Percentiles rank a stretch among this genome's conserved stretches.
These are phyloP conservation scores for Sonneratia alba DNA, from an alignment of 345 rosid genomes.

Conservation along the genomic window DNA sequence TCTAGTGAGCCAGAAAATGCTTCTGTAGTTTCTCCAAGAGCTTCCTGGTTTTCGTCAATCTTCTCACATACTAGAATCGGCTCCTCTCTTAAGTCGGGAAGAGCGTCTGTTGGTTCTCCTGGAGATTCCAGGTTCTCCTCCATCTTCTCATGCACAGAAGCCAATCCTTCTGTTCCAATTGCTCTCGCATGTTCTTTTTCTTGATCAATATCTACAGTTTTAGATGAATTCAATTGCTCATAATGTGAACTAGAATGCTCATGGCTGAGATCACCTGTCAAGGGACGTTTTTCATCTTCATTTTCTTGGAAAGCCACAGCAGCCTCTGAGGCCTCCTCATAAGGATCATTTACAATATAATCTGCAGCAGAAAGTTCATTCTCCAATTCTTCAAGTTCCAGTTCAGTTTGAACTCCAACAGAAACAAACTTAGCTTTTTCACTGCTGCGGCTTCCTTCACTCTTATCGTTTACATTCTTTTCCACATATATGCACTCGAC, in stretches of 20 bases:
- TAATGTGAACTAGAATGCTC: slow-evolving; percentile 3
- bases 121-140: slow-evolving; percentile 12
- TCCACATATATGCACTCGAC: background rate
- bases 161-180: slow-evolving; percentile 7
- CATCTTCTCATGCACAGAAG: slow-evolving; percentile 13
- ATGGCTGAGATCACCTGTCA: background rate
- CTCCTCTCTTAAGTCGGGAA: background rate
- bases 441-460: background rate
- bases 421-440: slow-evolving; percentile 10
- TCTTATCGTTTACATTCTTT: background rate
- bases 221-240: background rate
- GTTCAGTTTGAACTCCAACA: slow-evolving; percentile 2
- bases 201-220: background rate
- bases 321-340: slow-evolving; percentile 8
- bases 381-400: background rate
- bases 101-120: slow-evolving; percentile 12
- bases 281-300: slow-evolving; percentile 9
- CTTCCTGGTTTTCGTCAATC: background rate
- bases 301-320: slow-evolving; percentile 13
- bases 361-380: slow-evolving; percentile 1
- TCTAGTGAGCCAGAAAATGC: slow-evolving; percentile 6
- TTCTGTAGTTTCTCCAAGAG: background rate
- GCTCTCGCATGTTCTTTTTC: background rate
- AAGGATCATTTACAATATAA: slow-evolving; percentile 5
- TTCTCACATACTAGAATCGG: background rate